phyloP scores from a whole-genome alignment of 2,329 filamentous ascomycete species.

The Cytospora piceicola region DNA sequence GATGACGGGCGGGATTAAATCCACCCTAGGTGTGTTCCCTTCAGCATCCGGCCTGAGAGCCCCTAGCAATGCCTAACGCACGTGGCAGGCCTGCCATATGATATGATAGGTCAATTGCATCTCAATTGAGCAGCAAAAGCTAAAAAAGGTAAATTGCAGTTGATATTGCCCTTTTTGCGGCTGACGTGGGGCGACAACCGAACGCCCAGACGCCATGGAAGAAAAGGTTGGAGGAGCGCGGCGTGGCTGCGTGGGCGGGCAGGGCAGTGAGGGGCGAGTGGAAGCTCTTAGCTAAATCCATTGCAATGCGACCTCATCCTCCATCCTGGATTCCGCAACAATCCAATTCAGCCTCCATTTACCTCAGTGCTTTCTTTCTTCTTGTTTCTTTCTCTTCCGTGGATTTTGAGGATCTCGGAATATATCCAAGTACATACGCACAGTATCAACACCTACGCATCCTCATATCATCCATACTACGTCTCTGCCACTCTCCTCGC shows the following conservation, averaged over 20 bases:
- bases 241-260: too few relatives aligned
- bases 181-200: conserved; percentile 2
- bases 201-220: not conserved
- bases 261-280: not conserved
- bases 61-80: not conserved
- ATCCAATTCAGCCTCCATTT: not conserved
- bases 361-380: not conserved
- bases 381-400: not conserved
- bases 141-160: not conserved
- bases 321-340: conserved; percentile 1
- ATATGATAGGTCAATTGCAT: conserved; percentile 1
- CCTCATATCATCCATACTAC: not conserved
- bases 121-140: not conserved
- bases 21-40: too few relatives aligned
- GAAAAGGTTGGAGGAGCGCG: too few relatives aligned
- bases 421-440: not conserved
- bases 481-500: not conserved
- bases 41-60: too few relatives aligned
- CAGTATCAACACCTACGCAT: not conserved
- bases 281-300: conserved; percentile 6
- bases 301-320: conserved; percentile 14
- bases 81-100: not conserved
- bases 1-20: too few relatives aligned
- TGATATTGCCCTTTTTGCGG: not conserved
- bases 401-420: not conserved